Conservation (phyloP, 192 early-diverging fungal species). For the Umbelopsis isabellina region DNA sequence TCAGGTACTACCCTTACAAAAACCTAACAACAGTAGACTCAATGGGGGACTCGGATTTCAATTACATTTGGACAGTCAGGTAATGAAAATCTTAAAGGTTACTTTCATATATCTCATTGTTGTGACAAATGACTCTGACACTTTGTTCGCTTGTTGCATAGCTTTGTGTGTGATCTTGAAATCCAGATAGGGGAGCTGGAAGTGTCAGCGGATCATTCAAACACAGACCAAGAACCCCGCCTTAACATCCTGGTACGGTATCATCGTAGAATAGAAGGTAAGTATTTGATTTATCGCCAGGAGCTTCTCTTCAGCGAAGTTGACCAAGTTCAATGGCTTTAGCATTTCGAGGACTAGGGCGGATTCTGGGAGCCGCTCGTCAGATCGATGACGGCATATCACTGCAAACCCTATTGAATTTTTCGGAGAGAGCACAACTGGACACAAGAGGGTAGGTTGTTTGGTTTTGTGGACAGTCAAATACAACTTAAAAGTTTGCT, state of each 20-base stretch:
- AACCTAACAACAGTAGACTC: slow-evolving; percentile 29
- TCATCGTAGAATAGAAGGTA: slow-evolving; percentile 71
- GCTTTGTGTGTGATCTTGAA: slow-evolving; percentile 40
- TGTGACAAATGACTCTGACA: no score
- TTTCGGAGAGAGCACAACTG: slow-evolving; percentile 67
- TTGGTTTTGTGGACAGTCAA: slow-evolving; percentile 17
- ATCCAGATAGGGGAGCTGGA: slow-evolving; percentile 28
- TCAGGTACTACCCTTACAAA: slow-evolving; percentile 27
- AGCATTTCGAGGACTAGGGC: slow-evolving; percentile 78
- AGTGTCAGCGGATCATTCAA: slow-evolving; percentile 20
- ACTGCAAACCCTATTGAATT: slow-evolving; percentile 39
- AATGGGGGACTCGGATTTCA: slow-evolving; percentile 25
- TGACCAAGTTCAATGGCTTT: background rate
- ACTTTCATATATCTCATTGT: background rate
- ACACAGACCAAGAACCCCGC: background rate
- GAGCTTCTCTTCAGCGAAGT: background rate
- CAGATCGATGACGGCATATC: slow-evolving; percentile 35
- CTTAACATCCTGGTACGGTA: slow-evolving; percentile 58
- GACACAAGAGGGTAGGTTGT: slow-evolving; percentile 64
- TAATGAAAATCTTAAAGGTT: background rate
- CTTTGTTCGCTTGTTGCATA: background rate
- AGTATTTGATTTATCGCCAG: background rate
- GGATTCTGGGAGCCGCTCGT: slow-evolving; percentile 61
- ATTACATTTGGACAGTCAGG: slow-evolving; percentile 29
- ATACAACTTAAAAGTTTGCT: background rate